A percentile compares a stretch with the other conserved stretches of the same genome.
phyloP scores from a whole-genome alignment of 306 rosid genomes.

The Sicyos baderoa region DNA sequence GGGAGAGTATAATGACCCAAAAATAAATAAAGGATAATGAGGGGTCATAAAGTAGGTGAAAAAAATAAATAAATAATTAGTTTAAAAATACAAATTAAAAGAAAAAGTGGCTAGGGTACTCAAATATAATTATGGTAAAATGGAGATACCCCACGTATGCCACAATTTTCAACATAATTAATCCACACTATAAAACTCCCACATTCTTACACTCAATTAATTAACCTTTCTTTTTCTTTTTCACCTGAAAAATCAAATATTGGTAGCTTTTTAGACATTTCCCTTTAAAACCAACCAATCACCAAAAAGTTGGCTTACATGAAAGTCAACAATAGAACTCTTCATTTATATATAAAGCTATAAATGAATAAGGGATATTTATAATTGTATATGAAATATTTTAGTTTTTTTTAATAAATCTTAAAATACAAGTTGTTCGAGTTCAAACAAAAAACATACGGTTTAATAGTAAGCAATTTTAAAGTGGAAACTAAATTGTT shows the following conservation, averaged over 20 bases:
- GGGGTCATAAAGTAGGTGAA: constrained; percentile 12
- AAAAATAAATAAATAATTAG: neutral
- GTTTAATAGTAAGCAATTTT: too few relatives aligned
- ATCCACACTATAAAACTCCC: constrained; percentile 10
- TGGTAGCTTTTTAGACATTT: constrained; percentile 6
- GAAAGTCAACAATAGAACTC: constrained; percentile 4
- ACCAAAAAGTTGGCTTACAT: constrained; percentile 11
- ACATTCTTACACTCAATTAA: neutral
- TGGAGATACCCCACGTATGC: constrained; percentile 22
- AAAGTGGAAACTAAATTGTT: neutral
- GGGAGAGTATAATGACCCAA: constrained; percentile 10
- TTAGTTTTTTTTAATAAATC: too few relatives aligned
- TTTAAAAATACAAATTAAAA: neutral
- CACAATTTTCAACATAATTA: constrained; percentile 20
- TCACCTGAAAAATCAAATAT: neutral
- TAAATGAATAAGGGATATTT: too few relatives aligned
- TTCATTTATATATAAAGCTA: too few relatives aligned
- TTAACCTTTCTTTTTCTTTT: neutral
- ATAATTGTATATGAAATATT: too few relatives aligned
- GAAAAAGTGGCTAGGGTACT: constrained; percentile 3
- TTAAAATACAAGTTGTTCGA: too few relatives aligned
- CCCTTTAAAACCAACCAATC: neutral
- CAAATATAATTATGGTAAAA: constrained; percentile 22
- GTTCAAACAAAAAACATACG: too few relatives aligned
- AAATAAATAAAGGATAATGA: constrained; percentile 18